Base-by-base conservation (phyloP, 148 eudicot genomes). In the Chenopodium album region DNA sequence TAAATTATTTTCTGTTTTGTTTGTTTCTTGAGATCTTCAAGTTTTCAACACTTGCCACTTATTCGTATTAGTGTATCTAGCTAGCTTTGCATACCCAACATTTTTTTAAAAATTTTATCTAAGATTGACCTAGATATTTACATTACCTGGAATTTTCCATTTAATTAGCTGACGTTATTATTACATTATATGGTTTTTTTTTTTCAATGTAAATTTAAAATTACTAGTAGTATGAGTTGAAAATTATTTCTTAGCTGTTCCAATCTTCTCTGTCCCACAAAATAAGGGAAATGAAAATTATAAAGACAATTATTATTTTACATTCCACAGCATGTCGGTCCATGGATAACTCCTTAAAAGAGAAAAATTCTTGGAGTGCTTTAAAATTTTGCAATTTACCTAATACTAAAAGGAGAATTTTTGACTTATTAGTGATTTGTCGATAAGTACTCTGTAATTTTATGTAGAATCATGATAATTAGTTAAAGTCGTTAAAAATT, bases 11-110 rank as follows among this genome's bases (percentile, higher is more conserved):
- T 23, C 48, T 72, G 50, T 37, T 47, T 73, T 73, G 60, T 73
- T 23, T n/a, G 76, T 73, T 73, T 73, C 76, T 73, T 73, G 76
- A 73, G 76, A 73, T 73, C 76, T 73, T 73, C 60, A 73, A 47
- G 60, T 73, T 32, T 47, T 73, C 28, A 48, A 73, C 59, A 73
- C 76, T 73, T 16, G 62, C 62, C 62, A 56, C 62, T 56, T 14
- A 56, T 4, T 12, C 16, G 4, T 56, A 52, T 72, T 69, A 72
- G 54, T 72, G 54, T n/a, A 72, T 41, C n/a, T n/a, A 14, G 14
- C 74, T 41, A 41, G 44, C 44, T 41, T 16, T 29, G 4, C 37
- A 23, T 13, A 37, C 22, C 52, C 75, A 47, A 47, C 29, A 73
- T 73, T 4, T 41, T 41, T 31, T 31, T 31, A 1, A 1, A 29